Evolutionary conservation across 805 yeast genomes (phyloP), one percentile per base, ranked within the genome.

Genomic region (Debaryomyces maramus): DNA sequence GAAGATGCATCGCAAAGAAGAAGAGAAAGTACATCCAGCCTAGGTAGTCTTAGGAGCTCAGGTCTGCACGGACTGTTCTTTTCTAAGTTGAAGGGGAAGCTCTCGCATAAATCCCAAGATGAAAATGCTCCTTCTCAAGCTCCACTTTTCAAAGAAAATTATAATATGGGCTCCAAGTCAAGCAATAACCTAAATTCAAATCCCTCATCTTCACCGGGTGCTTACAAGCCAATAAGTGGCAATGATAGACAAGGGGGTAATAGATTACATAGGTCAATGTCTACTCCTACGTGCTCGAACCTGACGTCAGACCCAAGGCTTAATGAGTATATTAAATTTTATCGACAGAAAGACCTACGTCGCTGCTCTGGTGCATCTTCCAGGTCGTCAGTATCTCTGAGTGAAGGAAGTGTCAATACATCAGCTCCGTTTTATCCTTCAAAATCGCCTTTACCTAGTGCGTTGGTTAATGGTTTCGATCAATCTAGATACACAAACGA

Each of bases 301-400:
- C 31, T 11, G 11, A 9, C 32, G 3, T 22, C 39, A 15, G 72
- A 67, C 39, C 71, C 71, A 3, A 49, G 63, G 34, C 46, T 69
- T 23, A 64, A 59, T 14, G 70, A 66, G 27, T 69, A 65, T 36
- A 56, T 68, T 36, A 59, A 55, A 29, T 61, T 65, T 39, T 69
- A 61, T 44, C 47, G 50, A 20, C 61, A 55, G 42, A 53, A 53
- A 18, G 55, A 52, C 22, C 32, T 21, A 31, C 34, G 27, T 36
- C 20, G 37, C 27, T 22, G 24, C 29, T 24, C 41, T 13, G 16
- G 36, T 16, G 40, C 32, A 15, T 34, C 29, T 2, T 9, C 32
- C 16, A 24, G 15, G 11, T 17, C 23, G 26, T 18, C 21, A n/a
- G 40, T 10, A 32, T 17, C 35, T 22, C 15, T 5, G 6, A 24